Base-by-base conservation (phyloP, 768 basidiomycete genomes). In the Dendrothele bispora region DNA sequence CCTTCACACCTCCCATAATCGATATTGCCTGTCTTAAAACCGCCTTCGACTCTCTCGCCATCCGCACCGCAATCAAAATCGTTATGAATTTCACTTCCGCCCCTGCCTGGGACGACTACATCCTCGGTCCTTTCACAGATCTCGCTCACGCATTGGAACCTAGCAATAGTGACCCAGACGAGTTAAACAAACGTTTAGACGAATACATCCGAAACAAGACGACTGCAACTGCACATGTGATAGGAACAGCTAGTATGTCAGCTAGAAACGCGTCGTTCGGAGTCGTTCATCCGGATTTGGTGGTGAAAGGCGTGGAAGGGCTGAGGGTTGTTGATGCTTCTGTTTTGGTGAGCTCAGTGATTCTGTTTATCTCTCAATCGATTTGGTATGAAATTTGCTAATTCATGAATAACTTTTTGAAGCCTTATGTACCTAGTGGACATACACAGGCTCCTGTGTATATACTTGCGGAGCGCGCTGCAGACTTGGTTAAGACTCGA, bases 1-100 rank as follows among this genome's bases (percentile, higher is more conserved):
- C 73, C 15, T 77, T 77, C 59, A 63, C 61, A 30, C 34, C 59
- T 26, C 77, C 78, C 0, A 30, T 61, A n/a, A 75, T 79, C 59
- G 68, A 79, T 54, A 72, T 74, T 2, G 68, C 69, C 46, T 70
- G 76, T 59, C 64, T 70, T 34, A 52, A 25, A 26, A 34, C 50
- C 1, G 39, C 28, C 8, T 47, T 54, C 42, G 63, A 62, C 38
- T 27, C 55, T 8, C 21, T 36, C 2, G 51, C 54, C 21, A 50
- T 61, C 49, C 44, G 49, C 2, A 39, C 51, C 28, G 61, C 51
- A 1, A 35, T 65, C 15, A 48, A 54, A n/a, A 50, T 36, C 22
- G 52, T 39, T 3, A 30, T 43, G 18, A 40, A 37, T 2, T 61
- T 64, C 39, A 27, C 51, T n/a, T 11, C 38, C 1, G 53, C 50